Evolutionary conservation across 139 green algal species (phyloP).

Genomic region (Zygnema circumcarinatum): DNA sequence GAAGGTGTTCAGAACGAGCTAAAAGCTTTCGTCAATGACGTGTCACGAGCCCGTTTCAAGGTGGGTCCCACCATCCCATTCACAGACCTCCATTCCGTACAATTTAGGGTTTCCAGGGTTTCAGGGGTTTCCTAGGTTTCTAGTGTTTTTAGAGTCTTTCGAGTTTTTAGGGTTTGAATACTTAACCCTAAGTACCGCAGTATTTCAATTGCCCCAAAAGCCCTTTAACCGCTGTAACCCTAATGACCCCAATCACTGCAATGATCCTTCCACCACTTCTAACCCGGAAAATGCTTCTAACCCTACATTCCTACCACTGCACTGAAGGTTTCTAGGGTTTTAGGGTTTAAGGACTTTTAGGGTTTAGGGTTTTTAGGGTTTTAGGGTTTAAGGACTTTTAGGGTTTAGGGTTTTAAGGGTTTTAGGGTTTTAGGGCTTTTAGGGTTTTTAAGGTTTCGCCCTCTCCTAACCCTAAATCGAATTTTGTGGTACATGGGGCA

Average conservation of each 20-base stretch:
- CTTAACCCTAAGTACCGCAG: not conserved
- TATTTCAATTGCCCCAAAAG: no score
- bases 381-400: not conserved
- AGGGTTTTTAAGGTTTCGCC: not conserved
- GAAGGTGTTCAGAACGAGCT: conserved; percentile 26
- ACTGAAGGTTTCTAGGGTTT: not conserved
- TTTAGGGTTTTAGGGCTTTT: no score
- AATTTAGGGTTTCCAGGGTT: no score
- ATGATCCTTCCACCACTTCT: no score
- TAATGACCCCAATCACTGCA: no score
- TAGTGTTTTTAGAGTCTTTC: not conserved
- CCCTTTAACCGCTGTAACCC: no score
- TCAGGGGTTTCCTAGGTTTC: not conserved
- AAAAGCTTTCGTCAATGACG: conserved; percentile 12
- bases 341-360: not conserved
- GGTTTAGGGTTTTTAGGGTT: not conserved
- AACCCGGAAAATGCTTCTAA: no score
- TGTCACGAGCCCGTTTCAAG: not conserved
- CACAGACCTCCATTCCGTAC: no score
- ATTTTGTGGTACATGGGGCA: not conserved
- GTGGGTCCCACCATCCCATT: conserved; percentile 14
- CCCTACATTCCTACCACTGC: no score
- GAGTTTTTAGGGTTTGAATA: not conserved
- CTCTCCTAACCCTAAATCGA: not conserved
- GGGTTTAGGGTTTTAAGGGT: not conserved